Conservation (phyloP, 371 early-diverging fungal species). For the Lichtheimia corymbifera region DNA sequence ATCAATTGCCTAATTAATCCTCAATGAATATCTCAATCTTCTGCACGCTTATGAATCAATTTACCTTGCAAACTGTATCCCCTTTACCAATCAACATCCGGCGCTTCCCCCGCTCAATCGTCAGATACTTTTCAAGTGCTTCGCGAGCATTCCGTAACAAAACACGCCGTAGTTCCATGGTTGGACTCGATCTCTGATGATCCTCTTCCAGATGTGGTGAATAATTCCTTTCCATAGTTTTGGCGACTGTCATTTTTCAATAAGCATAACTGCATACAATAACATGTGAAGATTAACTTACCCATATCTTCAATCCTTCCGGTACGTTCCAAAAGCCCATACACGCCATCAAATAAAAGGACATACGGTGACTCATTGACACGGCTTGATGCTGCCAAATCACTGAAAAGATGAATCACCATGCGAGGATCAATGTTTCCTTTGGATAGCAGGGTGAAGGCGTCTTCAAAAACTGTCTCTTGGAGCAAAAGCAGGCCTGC, state of each 20-base stretch:
- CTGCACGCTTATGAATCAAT: background rate
- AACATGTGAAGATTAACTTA: constrained; percentile 15
- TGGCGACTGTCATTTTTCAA: constrained; percentile 10
- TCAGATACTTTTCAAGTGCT: constrained; percentile 49
- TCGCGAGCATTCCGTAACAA: constrained; percentile 64
- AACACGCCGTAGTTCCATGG: constrained; percentile 39
- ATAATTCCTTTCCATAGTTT: constrained; percentile 26
- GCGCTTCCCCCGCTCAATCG: constrained; percentile 38
- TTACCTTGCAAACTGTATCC: constrained; percentile 30
- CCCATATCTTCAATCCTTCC: constrained; percentile 58
- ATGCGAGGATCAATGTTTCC: constrained; percentile 69
- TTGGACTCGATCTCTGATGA: constrained; percentile 14
- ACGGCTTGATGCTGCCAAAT: constrained; percentile 37
- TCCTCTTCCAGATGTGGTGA: constrained; percentile 28
- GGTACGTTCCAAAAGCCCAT: constrained; percentile 27
- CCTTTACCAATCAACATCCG: constrained; percentile 28
- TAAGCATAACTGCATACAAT: constrained; percentile 1
- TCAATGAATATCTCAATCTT: background rate
- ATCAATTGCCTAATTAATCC: constrained; percentile 57
- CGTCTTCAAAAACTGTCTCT: constrained; percentile 73
- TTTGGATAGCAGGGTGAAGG: constrained; percentile 59
- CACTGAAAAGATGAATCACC: constrained; percentile 62
- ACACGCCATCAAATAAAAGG: constrained; percentile 51
- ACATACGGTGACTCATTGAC: constrained; percentile 25
- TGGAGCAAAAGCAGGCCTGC: constrained; percentile 67